Evolutionary conservation across 306 rosid genomes (phyloP).

Genomic region (Cicer pinnatifidum): DNA sequence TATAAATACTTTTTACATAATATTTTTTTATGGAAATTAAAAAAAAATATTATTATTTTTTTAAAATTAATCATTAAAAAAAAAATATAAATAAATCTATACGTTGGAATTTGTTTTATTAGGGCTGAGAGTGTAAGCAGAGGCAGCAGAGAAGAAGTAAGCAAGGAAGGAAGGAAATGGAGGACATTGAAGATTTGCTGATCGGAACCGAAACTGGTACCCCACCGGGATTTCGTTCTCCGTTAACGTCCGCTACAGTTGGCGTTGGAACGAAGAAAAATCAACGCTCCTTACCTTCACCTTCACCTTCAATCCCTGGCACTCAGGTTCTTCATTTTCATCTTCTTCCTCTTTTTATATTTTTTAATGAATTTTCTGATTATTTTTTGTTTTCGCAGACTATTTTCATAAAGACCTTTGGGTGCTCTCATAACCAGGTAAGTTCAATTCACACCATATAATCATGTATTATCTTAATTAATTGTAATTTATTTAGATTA

Average conservation of each 20-base stretch:
- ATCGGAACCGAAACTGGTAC: conserved; percentile 54
- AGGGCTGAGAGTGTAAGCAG: conserved; percentile 19
- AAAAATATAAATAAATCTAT: not conserved
- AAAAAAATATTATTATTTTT: too few relatives aligned
- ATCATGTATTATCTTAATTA: not conserved
- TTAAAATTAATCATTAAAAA: too few relatives aligned
- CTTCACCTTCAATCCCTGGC: conserved; percentile 66
- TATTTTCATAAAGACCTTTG: conserved; percentile 85
- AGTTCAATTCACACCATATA: not conserved
- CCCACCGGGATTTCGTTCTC: conserved; percentile 82
- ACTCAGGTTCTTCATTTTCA: conserved; percentile 56
- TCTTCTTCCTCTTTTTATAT: not conserved
- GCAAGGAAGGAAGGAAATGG: conserved; percentile 50
- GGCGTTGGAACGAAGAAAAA: conserved; percentile 51
- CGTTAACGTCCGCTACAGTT: conserved; percentile 58
- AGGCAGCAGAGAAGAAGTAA: not conserved
- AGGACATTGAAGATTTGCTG: conserved; percentile 86
- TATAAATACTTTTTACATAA: too few relatives aligned
- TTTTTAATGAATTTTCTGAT: not conserved
- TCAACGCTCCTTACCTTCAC: conserved; percentile 36
- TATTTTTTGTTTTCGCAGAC: conserved; percentile 50
- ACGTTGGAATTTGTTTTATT: not conserved
- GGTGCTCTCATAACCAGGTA: conserved; percentile 95
- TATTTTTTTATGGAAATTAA: too few relatives aligned
- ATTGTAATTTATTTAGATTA: not conserved